Base-by-base conservation (phyloP, 2,329 filamentous ascomycete genomes). In the Fusarium coffeatum region DNA sequence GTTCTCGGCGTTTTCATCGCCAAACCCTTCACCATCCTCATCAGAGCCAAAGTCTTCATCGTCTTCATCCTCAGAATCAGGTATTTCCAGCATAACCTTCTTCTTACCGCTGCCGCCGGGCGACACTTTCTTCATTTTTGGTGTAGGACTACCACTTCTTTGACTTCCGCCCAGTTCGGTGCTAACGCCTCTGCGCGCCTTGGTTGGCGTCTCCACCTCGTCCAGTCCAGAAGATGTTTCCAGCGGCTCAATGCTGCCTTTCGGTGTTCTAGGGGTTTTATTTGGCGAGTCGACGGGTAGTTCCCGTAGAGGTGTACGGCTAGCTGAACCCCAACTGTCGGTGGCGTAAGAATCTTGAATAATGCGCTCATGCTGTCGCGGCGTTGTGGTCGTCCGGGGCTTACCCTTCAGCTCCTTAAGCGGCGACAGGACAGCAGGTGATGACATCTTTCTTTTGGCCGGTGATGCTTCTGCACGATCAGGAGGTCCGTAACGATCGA, bases 31-130 rank as follows among this genome's bases (percentile, higher is more conserved):
- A 1, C 78, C 78, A 10, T 77, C 71, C 11, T 84, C 83, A n/a
- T 69, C 57, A 3, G 58, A 68, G 0, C 60, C 73, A 53, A 75
- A 76, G 18, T 75, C 73, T 3, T 75, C 71, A 2, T 78, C 78
- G 10, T 77, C 72, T 9, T 84, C 83, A 13, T 82, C 83, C 40
- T 87, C 85, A 2, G 85, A 85, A 62, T 87, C 85, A 1, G 85
- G 83, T 30, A 87, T 86, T 59, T 86, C 83, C 22, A 74, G 57
- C 22, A 71, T 49, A 6, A 60, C 68, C 18, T 45, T 68, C 30
- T 68, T 69, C 37, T 69, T 72, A 4, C 59, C 66, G 28, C 59
- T 69, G 1, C 60, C 60, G 1, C 60, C 60, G 10, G 74, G 65
- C 5, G 74, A 69, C 18, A 68, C 64, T 27, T 34, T 49, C 34